phyloP scores from a whole-genome alignment of 768 basidiomycete species.

The Lyophyllum decastes region DNA sequence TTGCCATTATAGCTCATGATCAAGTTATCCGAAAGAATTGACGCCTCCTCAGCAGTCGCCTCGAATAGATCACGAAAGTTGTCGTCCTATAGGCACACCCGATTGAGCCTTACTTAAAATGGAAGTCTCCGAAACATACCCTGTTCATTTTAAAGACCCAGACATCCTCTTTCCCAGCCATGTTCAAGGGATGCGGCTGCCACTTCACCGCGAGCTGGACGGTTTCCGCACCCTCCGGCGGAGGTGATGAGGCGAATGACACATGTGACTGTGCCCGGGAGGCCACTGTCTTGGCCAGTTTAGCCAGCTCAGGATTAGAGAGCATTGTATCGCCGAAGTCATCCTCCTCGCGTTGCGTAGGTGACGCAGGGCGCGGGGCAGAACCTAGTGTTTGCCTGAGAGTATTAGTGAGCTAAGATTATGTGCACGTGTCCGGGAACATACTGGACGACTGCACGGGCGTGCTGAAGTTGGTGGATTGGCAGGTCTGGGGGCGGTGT shows the following conservation, averaged over 20 bases:
- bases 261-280: conserved; percentile 21
- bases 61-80: conserved; percentile 67
- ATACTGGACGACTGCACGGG: conserved; percentile 64
- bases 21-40: conserved; percentile 49
- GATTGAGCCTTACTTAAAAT: background rate
- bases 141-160: conserved; percentile 62
- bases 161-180: conserved; percentile 34
- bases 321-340: conserved; percentile 53
- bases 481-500: conserved; percentile 75
- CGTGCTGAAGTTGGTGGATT: conserved; percentile 51
- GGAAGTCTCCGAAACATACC: conserved; percentile 35
- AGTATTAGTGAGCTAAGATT: background rate
- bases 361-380: conserved; percentile 46
- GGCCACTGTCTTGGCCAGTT: conserved; percentile 43
- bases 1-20: conserved; percentile 62
- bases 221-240: conserved; percentile 30
- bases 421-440: conserved; percentile 9
- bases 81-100: conserved; percentile 49
- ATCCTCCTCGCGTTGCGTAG: conserved; percentile 37
- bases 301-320: conserved; percentile 63
- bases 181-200: conserved; percentile 63
- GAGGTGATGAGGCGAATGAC: conserved; percentile 28
- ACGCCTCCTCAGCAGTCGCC: conserved; percentile 61
- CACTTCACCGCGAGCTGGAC: conserved; percentile 62
- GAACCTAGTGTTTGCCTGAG: conserved; percentile 50